Base-by-base conservation (phyloP, 2,329 filamentous ascomycete genomes). In the Lecanicillium sp. region DNA sequence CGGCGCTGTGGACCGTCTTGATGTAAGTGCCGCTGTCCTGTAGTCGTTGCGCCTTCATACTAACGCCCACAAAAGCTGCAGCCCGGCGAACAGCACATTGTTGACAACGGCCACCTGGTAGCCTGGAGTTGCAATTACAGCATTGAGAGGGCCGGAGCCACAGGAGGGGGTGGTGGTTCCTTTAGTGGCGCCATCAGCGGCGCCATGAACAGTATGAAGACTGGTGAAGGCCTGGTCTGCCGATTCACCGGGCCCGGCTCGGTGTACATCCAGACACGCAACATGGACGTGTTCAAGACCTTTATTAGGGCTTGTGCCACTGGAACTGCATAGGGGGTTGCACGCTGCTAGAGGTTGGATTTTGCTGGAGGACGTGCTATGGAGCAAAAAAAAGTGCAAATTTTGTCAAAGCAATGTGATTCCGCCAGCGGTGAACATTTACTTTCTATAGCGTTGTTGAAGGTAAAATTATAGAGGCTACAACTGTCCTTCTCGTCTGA, bases 101-200 rank as follows among this genome's bases (percentile, higher is more conserved):
- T 49, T 4, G 46, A 48, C 20, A 48, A 48, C 19, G 46, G 46
- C 17, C 48, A 50, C n/a, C 43, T 50, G 9, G 48, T 50, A 8
- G 48, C 48, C 14, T 50, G 48, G 48, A 47, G 35, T 40, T 48
- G 44, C 39, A 43, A 49, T 18, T 48, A 50, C 36, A 47, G 30
- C 27, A 47, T 48, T 18, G 48, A 49, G 33, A 48, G 44, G 35
- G 47, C 47, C 11, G 46, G 45, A 10, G 45, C n/a, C n/a, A n/a
- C n/a, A n/a, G n/a, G n/a, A n/a, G n/a, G n/a, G n/a, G n/a, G n/a
- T n/a, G n/a, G n/a, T n/a, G n/a, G n/a, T n/a, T n/a, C n/a, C n/a
- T n/a, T n/a, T n/a, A n/a, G 45, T 14, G 45, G 45, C 13, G 13
- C 41, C 11, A 44, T 47, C n/a, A n/a, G n/a, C n/a, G n/a, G n/a